phyloP scores from a whole-genome alignment of 106 monocot species.

The Dioscorea zingiberensis region DNA sequence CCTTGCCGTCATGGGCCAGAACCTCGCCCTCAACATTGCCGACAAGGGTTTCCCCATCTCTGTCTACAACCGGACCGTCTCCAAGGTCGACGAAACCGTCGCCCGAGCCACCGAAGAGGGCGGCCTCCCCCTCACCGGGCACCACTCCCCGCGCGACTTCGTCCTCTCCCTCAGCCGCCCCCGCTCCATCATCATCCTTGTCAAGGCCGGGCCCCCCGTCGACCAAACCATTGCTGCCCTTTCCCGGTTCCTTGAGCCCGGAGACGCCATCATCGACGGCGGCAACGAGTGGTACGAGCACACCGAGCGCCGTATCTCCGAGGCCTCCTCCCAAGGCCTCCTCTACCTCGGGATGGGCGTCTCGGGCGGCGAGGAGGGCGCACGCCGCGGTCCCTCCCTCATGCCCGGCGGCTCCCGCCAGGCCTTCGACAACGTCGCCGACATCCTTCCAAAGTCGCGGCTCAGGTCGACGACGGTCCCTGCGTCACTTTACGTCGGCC shows the following conservation, averaged over 20 bases:
- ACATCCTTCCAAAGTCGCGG: constrained; percentile 3
- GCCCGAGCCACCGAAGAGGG: constrained; percentile 2
- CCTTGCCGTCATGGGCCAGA: constrained; percentile 11
- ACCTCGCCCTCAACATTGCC: constrained; percentile 12
- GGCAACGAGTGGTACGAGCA: constrained; percentile 15
- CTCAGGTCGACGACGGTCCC: constrained; percentile 10
- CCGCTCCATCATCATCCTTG: constrained; percentile 8
- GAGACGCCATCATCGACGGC: constrained; percentile 7
- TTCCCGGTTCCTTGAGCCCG: constrained; percentile 1
- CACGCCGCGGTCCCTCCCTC: constrained; percentile 2
- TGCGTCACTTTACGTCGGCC: constrained; percentile 9
- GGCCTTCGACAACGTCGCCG: constrained; percentile 5
- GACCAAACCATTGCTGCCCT: constrained; percentile 8
- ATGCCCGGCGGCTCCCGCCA: constrained; percentile 8
- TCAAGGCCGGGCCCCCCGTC: constrained; percentile 10
- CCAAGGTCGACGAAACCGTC: constrained; percentile 10
- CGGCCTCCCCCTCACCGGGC: constrained; percentile 3
- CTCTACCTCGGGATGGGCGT: constrained; percentile 12
- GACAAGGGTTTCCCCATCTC: constrained; percentile 15
- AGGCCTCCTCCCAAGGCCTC: neutral
- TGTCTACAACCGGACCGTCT: constrained; percentile 7
- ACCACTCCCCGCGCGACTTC: constrained; percentile 8
- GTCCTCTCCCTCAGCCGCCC: constrained; percentile 9
- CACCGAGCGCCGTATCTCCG: constrained; percentile 5
- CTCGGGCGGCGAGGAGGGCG: constrained; percentile 8